Evolutionary conservation across 176 grass and related monocot species (phyloP).

Genomic region (Panicum miliaceum): DNA sequence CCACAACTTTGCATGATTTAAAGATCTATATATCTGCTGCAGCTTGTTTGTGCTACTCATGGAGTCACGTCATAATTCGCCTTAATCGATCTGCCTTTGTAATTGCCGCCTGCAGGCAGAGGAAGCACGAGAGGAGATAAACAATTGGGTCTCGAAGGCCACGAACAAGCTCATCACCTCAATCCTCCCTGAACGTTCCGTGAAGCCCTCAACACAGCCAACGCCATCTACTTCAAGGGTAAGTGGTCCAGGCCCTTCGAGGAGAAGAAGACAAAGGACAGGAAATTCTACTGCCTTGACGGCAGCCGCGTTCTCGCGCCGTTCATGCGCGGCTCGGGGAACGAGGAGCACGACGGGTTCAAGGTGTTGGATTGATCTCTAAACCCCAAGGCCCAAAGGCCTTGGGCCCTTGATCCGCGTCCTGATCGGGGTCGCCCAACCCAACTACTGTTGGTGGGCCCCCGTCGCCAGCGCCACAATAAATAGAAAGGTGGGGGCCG

Average conservation of each 20-base stretch:
- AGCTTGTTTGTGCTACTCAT: too few relatives aligned
- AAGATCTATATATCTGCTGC: too few relatives aligned
- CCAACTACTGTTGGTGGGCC: too few relatives aligned
- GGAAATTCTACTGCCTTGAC: neutral
- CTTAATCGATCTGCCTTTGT: too few relatives aligned
- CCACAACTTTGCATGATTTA: too few relatives aligned
- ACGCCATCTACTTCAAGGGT: conserved; percentile 34
- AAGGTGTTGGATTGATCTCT: too few relatives aligned
- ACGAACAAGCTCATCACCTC: conserved; percentile 36
- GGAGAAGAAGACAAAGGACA: neutral
- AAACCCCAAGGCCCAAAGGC: too few relatives aligned
- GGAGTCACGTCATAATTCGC: too few relatives aligned
- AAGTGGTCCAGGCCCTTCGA: neutral
- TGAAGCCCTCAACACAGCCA: neutral
- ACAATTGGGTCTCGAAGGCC: conserved; percentile 18
- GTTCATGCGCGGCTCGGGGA: neutral
- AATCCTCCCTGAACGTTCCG: neutral
- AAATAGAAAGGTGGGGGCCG: too few relatives aligned
- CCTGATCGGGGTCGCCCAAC: too few relatives aligned
- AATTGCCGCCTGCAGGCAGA: neutral
- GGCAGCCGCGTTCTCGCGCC: neutral
- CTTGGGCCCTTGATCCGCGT: too few relatives aligned
- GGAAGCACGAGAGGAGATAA: conserved; percentile 6
- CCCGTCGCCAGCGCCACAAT: too few relatives aligned
- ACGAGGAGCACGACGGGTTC: neutral